A percentile compares a stretch with the other conserved stretches of the same genome.
phyloP scores from a whole-genome alignment of 805 yeast genomes.

The Debaryomyces prosopidis region DNA sequence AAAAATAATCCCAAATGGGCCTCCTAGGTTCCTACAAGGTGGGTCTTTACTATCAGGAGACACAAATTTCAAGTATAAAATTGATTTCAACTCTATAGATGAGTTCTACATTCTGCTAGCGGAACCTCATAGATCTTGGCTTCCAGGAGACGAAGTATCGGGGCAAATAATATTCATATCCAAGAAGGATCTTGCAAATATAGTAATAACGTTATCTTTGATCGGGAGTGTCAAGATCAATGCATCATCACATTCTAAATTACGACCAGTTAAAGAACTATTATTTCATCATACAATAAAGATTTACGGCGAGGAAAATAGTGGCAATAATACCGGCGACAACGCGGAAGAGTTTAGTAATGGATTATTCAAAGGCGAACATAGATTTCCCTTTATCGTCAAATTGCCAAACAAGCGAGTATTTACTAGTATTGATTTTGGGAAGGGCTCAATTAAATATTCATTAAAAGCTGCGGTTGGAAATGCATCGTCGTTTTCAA shows the following conservation, averaged over 20 bases:
- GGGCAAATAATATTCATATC: conserved; percentile 64
- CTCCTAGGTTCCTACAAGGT: conserved; percentile 5
- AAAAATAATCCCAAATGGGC: conserved; percentile 33
- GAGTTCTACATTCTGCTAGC: conserved; percentile 73
- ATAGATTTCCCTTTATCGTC: conserved; percentile 82
- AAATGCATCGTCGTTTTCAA: conserved; percentile 15
- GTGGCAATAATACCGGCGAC: conserved; percentile 13
- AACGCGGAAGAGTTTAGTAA: conserved; percentile 28
- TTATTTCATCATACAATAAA: conserved; percentile 60
- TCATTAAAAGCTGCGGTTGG: conserved; percentile 52
- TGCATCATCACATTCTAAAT: conserved; percentile 51
- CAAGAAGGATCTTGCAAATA: conserved; percentile 55
- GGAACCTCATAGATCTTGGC: conserved; percentile 72
- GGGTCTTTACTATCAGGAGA: conserved; percentile 1
- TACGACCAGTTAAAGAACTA: conserved; percentile 50
- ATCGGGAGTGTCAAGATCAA: conserved; percentile 59
- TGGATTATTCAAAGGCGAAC: conserved; percentile 79
- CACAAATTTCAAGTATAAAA: conserved; percentile 17
- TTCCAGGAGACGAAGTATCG: conserved; percentile 75
- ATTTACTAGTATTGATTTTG: conserved; percentile 76
- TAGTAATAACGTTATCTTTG: conserved; percentile 53
- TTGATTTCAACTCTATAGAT: conserved; percentile 45
- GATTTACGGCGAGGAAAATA: conserved; percentile 50
- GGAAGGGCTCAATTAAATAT: conserved; percentile 80
- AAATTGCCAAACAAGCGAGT: conserved; percentile 74